Percentiles rank a stretch among this genome's conserved stretches.
Evolutionary conservation across 1,139 yeast genomes (phyloP).

Genomic region (Hyphopichia burtonii): DNA sequence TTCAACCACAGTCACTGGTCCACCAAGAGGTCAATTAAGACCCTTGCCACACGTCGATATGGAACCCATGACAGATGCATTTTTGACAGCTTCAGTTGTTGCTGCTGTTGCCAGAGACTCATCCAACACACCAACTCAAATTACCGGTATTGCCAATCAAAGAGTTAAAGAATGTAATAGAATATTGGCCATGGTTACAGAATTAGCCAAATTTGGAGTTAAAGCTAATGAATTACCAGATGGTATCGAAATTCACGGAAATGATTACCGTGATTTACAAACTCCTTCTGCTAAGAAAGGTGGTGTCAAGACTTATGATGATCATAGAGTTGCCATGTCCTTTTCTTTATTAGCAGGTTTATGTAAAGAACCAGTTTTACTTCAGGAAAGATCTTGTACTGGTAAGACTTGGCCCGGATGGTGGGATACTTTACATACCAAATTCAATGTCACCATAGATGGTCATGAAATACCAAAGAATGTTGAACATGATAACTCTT

Average conservation of each 20-base stretch:
- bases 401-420: conserved; percentile 99
- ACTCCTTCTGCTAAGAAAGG: conserved; percentile 45
- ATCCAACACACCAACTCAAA: conserved; percentile 59
- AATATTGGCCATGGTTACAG: conserved; percentile 90
- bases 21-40: conserved; percentile 63
- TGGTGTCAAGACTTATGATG: conserved; percentile 83
- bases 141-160: conserved; percentile 96
- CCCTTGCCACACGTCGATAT: conserved; percentile 81
- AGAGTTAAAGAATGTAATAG: conserved; percentile 97
- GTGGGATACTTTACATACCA: conserved; percentile 90
- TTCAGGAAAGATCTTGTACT: conserved; percentile 87
- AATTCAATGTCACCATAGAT: conserved; percentile 61
- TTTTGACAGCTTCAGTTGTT: conserved; percentile 92
- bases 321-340: conserved; percentile 98
- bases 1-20: conserved; percentile 92
- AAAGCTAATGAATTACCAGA: conserved; percentile 80
- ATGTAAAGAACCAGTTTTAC: conserved; percentile 56
- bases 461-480: conserved; percentile 57
- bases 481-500: conserved; percentile 15
- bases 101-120: conserved; percentile 78
- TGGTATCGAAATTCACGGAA: conserved; percentile 85
- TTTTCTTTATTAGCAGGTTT: conserved; percentile 79
- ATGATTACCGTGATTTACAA: conserved; percentile 44
- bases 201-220: conserved; percentile 89
- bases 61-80: conserved; percentile 99